phyloP scores from a whole-genome alignment of 345 rosid species.

The Gossypium mustelinum region DNA sequence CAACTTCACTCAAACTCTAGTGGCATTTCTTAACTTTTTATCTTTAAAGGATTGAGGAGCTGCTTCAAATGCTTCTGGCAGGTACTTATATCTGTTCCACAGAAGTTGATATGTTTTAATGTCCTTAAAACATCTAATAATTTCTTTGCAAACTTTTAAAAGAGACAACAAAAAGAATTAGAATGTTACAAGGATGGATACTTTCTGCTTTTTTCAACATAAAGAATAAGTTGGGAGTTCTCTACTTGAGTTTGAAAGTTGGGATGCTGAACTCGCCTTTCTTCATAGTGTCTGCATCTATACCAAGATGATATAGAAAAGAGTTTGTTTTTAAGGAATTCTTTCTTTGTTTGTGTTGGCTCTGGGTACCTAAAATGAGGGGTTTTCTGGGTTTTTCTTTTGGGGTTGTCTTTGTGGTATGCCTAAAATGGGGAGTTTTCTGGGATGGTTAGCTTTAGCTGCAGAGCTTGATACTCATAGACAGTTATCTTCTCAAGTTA shows the following conservation, averaged over 20 bases:
- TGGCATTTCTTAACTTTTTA: constrained; percentile 44
- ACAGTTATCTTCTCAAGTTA: neutral
- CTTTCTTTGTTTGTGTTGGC: neutral
- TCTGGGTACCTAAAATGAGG: too few species aligned
- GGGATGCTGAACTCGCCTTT: neutral
- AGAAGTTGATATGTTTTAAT: constrained; percentile 36
- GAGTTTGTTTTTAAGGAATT: neutral
- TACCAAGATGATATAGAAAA: neutral
- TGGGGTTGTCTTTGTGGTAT: too few species aligned
- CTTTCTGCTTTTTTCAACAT: neutral
- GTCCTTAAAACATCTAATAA: constrained; percentile 11
- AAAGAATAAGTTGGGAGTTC: neutral
- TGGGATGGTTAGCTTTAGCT: too few species aligned
- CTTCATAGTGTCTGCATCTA: neutral
- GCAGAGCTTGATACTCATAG: neutral
- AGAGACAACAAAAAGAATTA: neutral
- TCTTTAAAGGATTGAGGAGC: constrained; percentile 47
- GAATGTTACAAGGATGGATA: neutral
- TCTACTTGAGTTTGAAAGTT: constrained; percentile 6
- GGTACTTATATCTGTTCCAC: constrained; percentile 48
- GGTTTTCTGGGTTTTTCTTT: too few species aligned
- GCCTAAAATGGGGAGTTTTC: too few species aligned
- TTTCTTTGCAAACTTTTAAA: constrained; percentile 3
- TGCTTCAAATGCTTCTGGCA: constrained; percentile 64
- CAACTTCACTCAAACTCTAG: constrained; percentile 37